A percentile compares a stretch with the other conserved stretches of the same genome.
phyloP scores from a whole-genome alignment of 2,329 filamentous ascomycete species.

The Colletotrichum chlorophyti region DNA sequence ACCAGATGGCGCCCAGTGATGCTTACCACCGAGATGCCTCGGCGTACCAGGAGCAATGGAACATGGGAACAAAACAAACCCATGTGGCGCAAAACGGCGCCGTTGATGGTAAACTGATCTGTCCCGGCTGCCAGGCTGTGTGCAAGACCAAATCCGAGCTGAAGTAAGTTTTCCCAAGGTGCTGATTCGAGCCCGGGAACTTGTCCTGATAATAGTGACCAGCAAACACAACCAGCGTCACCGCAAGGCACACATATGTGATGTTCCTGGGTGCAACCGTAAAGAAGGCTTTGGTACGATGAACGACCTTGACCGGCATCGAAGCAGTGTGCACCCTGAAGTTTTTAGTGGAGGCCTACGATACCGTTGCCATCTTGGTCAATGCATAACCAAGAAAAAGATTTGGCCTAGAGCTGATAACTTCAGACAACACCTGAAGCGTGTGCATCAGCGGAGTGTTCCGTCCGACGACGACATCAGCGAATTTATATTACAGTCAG shows the following conservation, averaged over 20 bases:
- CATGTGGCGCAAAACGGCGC: slow-evolving; percentile 17
- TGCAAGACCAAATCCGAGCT: slow-evolving; percentile 62
- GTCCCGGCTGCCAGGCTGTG: slow-evolving; percentile 45
- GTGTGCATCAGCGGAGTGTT: slow-evolving; percentile 63
- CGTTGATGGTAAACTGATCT: slow-evolving; percentile 37
- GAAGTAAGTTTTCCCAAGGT: slow-evolving; percentile 49
- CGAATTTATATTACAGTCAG: slow-evolving; percentile 40
- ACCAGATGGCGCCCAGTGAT: background rate
- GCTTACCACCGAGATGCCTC: background rate
- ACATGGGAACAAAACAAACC: background rate
- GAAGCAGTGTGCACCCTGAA: slow-evolving; percentile 70
- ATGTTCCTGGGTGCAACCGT: slow-evolving; percentile 61
- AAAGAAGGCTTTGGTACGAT: slow-evolving; percentile 75
- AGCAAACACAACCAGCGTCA: slow-evolving; percentile 82
- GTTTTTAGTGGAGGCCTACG: slow-evolving; percentile 54
- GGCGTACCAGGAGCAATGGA: background rate
- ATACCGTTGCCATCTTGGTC: slow-evolving; percentile 64
- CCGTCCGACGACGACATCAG: slow-evolving; percentile 46
- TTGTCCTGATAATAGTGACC: slow-evolving; percentile 31
- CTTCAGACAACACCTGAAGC: slow-evolving; percentile 78
- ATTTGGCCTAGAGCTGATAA: slow-evolving; percentile 85
- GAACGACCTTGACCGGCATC: slow-evolving; percentile 85
- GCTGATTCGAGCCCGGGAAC: background rate
- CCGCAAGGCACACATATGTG: slow-evolving; percentile 70
- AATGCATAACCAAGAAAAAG: slow-evolving; percentile 69